Evolutionary conservation across 352 stramenopile genomes (phyloP), one percentile per base, ranked within the genome.

Genomic region (Globisporangium megalacanthum): DNA sequence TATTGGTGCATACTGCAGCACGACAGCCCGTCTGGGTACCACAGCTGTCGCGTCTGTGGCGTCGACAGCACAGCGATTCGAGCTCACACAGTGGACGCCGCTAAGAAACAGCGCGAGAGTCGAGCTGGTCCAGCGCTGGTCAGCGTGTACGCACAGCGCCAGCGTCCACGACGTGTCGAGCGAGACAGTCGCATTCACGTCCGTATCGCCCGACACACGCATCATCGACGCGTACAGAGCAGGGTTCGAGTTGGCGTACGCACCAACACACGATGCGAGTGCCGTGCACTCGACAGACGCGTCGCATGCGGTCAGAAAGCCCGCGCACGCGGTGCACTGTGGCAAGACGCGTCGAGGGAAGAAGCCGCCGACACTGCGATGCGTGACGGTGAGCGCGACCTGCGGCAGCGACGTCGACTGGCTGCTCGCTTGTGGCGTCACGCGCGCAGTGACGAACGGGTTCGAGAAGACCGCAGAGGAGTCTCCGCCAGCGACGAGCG

Each of bases 251-350:
- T 55, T 45, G 13, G 15, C 22, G 22, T 36, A 37, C 15, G 47
- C 29, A 6, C 47, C 15, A 22, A 61, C 53, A 36, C 55, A 61
- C 49, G 55, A 10, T 1, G 55, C 53, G 36, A 61, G 29, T 19
- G 55, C 55, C 17, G 36, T 37, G n/a, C 55, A 61, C 37, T 61
- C 55, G 47, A 61, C 22, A 6, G 46, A 55, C 1, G 19, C 25
- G 7, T 54, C 35, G 19, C 55, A 61, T 17, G 17, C 20, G 25
- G 41, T n/a, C 35, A 61, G 10, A 7, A 41, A 25, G 29, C 25
- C 35, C 4, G 29, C 45, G 39, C 47, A 61, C 22, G 36, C 29
- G 22, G 19, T 42, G 17, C 55, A 61, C 52, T 19, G 13, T 25
- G 55, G 4, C 15, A 20, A 29, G 1, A 14, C n/a, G 20, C 8